Evolutionary conservation across 2,329 filamentous ascomycete genomes (phyloP).

Genomic region (Zopfia rhizophila): DNA sequence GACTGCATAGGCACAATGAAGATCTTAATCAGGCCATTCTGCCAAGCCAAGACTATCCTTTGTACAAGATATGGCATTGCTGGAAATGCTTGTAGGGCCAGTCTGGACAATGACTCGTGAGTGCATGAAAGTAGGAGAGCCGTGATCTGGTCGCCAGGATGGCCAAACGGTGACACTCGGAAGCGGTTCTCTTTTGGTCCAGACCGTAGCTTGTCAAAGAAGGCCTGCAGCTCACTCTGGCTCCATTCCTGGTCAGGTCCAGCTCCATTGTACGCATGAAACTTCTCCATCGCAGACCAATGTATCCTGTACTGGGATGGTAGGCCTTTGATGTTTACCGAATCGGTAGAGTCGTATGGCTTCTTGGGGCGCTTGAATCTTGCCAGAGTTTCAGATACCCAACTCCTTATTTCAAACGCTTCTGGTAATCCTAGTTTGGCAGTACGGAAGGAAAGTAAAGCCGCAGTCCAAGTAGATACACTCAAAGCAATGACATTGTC

Average conservation of each 20-base stretch:
- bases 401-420: conserved; percentile 37
- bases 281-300: conserved; percentile 39
- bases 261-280: conserved; percentile 57
- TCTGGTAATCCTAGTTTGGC: conserved; percentile 61
- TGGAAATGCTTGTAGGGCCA: conserved; percentile 59
- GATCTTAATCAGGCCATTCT: conserved; percentile 43
- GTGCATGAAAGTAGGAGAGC: conserved; percentile 53
- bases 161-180: conserved; percentile 50
- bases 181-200: conserved; percentile 56
- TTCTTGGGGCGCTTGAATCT: conserved; percentile 21
- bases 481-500: conserved; percentile 61
- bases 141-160: conserved; percentile 59
- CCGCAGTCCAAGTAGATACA: conserved; percentile 63
- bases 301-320: conserved; percentile 31
- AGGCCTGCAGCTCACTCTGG: conserved; percentile 61
- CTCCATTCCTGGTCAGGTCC: conserved; percentile 60
- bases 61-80: conserved; percentile 44
- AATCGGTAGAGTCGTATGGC: conserved; percentile 28
- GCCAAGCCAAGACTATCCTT: conserved; percentile 44
- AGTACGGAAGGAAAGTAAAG: conserved; percentile 59
- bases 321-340: conserved; percentile 37
- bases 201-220: conserved; percentile 56
- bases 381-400: conserved; percentile 35
- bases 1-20: conserved; percentile 48
- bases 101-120: conserved; percentile 43